Percentiles rank a stretch among this genome's conserved stretches.
These are phyloP conservation scores for Globisporangium canariense DNA, from an alignment of 352 stramenopile genomes.

Conservation along the genomic window DNA sequence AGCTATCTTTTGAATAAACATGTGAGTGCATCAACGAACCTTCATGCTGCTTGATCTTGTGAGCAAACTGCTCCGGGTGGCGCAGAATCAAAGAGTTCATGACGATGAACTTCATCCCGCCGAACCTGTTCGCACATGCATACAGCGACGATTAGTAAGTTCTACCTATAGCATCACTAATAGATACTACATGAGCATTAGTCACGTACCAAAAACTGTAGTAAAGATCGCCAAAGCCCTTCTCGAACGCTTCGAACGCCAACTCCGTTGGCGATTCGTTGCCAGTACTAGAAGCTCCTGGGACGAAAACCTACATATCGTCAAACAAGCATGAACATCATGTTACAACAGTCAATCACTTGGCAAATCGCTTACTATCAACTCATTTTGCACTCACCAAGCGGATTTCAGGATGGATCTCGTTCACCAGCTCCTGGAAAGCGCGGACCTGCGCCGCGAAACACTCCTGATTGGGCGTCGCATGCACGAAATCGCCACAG, in stretches of 20 bases:
- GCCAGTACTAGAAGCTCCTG: conserved; percentile 30
- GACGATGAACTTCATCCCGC: conserved; percentile 79
- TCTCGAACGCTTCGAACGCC: conserved; percentile 31
- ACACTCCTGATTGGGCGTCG: conserved; percentile 29
- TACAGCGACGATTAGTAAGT: no score
- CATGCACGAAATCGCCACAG: conserved; percentile 58
- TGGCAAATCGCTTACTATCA: neutral
- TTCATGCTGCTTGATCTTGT: conserved; percentile 46
- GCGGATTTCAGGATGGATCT: conserved; percentile 49
- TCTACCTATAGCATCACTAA: neutral
- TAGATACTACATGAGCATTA: neutral
- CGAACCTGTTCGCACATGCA: conserved; percentile 35
- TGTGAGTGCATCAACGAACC: conserved; percentile 24
- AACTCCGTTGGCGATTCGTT: conserved; percentile 1
- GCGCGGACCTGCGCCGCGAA: conserved; percentile 41
- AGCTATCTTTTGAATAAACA: no score
- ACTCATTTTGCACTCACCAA: conserved; percentile 36
- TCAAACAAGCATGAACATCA: neutral
- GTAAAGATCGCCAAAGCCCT: conserved; percentile 56
- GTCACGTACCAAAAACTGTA: conserved; percentile 72
- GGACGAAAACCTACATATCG: conserved; percentile 43
- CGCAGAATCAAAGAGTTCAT: conserved; percentile 52
- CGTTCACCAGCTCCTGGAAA: conserved; percentile 63
- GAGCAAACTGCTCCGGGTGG: conserved; percentile 21
- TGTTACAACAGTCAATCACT: neutral